Evolutionary conservation across 768 basidiomycete species (phyloP).

Genomic region (Tephrocybe sp.): DNA sequence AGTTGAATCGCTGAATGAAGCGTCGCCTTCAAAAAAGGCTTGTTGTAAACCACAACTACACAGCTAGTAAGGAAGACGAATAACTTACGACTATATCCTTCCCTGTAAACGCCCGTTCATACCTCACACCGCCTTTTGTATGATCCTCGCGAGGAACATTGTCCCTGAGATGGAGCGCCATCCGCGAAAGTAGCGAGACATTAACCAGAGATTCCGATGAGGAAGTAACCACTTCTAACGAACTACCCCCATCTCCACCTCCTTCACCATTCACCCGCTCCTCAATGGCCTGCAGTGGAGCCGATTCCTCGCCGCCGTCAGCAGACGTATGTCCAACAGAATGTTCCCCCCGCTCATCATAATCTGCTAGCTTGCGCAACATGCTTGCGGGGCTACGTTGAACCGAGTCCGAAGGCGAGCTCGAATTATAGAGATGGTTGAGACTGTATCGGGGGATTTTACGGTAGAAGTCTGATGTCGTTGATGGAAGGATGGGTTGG

Average conservation of each 20-base stretch:
- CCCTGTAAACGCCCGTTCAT: constrained; percentile 91
- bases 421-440: no score
- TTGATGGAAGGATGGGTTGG: constrained; percentile 1
- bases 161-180: constrained; percentile 86
- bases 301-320: no score
- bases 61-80: constrained; percentile 10
- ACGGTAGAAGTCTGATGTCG: constrained; percentile 8
- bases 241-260: no score
- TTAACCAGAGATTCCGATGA: constrained; percentile 23
- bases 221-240: no score
- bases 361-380: no score
- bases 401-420: no score
- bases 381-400: no score
- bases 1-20: constrained; percentile 85
- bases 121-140: constrained; percentile 90
- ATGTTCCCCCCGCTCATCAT: no score
- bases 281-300: no score
- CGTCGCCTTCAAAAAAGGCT: constrained; percentile 61
- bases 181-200: constrained; percentile 80
- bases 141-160: constrained; percentile 83
- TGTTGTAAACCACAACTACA: not conserved
- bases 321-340: no score
- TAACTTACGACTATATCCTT: constrained; percentile 84
- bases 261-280: no score
- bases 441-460: constrained; percentile 59